Percentiles rank a stretch among this genome's conserved stretches.
phyloP scores from a whole-genome alignment of 2,329 filamentous ascomycete species.

The Sarocladium brachiariae region DNA sequence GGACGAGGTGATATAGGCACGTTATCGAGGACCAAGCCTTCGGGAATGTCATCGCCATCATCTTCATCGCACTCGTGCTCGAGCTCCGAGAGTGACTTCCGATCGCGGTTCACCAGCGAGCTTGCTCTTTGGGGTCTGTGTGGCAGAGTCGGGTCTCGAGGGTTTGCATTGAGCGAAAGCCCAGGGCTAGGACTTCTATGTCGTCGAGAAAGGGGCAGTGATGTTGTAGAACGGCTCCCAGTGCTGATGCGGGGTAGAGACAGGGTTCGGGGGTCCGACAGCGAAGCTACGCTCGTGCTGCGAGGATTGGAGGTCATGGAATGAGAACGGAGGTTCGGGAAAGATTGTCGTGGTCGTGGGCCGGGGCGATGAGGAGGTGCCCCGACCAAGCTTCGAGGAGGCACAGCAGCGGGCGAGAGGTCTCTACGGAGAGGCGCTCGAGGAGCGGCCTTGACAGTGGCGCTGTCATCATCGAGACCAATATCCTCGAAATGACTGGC shows the following conservation, averaged over 20 bases:
- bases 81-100: conserved; percentile 63
- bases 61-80: conserved; percentile 73
- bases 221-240: conserved; percentile 25
- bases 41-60: conserved; percentile 70
- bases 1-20: conserved; percentile 74
- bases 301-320: conserved; percentile 41
- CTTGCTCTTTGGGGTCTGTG: conserved; percentile 50
- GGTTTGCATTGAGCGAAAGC: conserved; percentile 29
- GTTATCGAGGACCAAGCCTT: conserved; percentile 73
- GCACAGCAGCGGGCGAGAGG: conserved; percentile 23
- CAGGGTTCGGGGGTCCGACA: conserved; percentile 29
- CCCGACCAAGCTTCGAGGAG: conserved; percentile 16
- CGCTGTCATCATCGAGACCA: conserved; percentile 51
- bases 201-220: conserved; percentile 31
- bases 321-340: conserved; percentile 39
- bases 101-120: conserved; percentile 61
- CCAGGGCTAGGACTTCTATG: conserved; percentile 47
- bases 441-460: conserved; percentile 43
- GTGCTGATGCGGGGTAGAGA: conserved; percentile 12
- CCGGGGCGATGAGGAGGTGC: not conserved
- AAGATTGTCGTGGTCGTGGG: conserved; percentile 31
- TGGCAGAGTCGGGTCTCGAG: conserved; percentile 33
- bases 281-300: conserved; percentile 37
- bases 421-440: conserved; percentile 33
- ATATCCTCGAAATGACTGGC: conserved; percentile 90